These are phyloP conservation scores for Exophiala aquamarina DNA, from an alignment of 2,329 filamentous ascomycete species.

Conservation along the genomic window DNA sequence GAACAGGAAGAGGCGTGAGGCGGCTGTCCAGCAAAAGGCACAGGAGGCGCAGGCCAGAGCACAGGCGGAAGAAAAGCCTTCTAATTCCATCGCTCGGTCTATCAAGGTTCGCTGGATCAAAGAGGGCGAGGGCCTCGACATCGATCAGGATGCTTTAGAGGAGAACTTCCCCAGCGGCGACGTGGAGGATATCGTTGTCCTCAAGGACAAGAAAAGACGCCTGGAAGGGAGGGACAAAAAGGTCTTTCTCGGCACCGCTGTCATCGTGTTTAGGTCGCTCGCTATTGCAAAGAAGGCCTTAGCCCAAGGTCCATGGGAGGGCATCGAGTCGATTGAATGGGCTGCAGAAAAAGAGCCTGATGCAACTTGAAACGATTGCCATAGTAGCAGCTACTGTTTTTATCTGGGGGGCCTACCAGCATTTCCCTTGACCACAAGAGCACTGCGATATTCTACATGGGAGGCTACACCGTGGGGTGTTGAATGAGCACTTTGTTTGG, in stretches of 20 bases:
- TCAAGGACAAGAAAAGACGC: conserved; percentile 54
- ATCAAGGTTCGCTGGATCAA: conserved; percentile 58
- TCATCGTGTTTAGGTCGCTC: conserved; percentile 58
- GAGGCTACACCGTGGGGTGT: no score
- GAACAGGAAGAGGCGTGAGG: conserved; percentile 49
- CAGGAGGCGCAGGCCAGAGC: conserved; percentile 36
- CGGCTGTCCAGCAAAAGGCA: conserved; percentile 45
- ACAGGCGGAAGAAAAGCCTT: conserved; percentile 34
- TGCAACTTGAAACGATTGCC: conserved; percentile 29
- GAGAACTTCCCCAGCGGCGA: conserved; percentile 57
- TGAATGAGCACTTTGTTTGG: no score
- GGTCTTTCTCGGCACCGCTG: conserved; percentile 51
- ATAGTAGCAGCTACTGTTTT: no score
- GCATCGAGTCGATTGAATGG: conserved; percentile 57
- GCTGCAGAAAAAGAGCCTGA: conserved; percentile 55
- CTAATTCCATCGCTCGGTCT: conserved; percentile 49
- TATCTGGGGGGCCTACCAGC: no score
- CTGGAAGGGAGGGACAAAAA: conserved; percentile 52
- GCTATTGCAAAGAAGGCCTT: conserved; percentile 33
- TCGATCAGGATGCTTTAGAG: conserved; percentile 50
- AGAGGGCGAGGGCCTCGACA: conserved; percentile 45
- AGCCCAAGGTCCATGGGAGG: conserved; percentile 41
- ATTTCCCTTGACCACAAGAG: no score
- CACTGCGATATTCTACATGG: no score
- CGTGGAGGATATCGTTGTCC: conserved; percentile 54